Base-by-base conservation (phyloP, 192 early-diverging fungal species). In the Backusella luteola region DNA sequence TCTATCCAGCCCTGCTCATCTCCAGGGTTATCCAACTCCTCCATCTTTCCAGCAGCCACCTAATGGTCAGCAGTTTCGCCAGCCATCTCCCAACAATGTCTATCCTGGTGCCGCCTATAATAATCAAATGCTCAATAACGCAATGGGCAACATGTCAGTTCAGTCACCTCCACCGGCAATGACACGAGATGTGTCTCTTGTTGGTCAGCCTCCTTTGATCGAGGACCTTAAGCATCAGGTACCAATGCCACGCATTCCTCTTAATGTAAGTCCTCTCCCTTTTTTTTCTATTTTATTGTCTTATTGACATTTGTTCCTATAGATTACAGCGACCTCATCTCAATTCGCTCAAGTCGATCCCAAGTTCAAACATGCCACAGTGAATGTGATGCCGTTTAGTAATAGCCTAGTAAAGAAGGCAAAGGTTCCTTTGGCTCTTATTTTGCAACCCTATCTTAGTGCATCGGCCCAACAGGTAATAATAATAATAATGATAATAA, bases 391-490 rank as follows among this genome's bases (percentile, higher is more conserved):
- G 32, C 96, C 97, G 26, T 85, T 87, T 67, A 94, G 91, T 1
- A 93, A 93, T 49, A 93, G 95, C 56, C 83, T 97, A 34, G 80
- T 91, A 46, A 93, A 91, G 70, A 84, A 86, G 32, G 90, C 94
- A 32, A 85, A 90, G 49, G 78, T 98, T 63, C 96, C 96, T 32
- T 80, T 97, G 39, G 96, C 92, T 36, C 81, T 96, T 73, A 83
- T 97, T 66, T 83, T 98, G 52, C 95, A 97, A 82, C 97, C 97
- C 19, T 85, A 96, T 44, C 94, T 94, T 1, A 91, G 94, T 11
- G 78, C 53, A 56, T 56, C 66, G 44, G 95, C 70, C 87, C 84
- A 49, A 79, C 90, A 46, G 88, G 69, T 71, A 71, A 71, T 11
- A 56, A 23, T 1, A 26, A 14, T 29, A 2, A 1, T 11, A 23